Percentiles rank a stretch among this genome's conserved stretches.
phyloP scores from a whole-genome alignment of 169 alveolate species.

The Plasmodium billcollinsi region DNA sequence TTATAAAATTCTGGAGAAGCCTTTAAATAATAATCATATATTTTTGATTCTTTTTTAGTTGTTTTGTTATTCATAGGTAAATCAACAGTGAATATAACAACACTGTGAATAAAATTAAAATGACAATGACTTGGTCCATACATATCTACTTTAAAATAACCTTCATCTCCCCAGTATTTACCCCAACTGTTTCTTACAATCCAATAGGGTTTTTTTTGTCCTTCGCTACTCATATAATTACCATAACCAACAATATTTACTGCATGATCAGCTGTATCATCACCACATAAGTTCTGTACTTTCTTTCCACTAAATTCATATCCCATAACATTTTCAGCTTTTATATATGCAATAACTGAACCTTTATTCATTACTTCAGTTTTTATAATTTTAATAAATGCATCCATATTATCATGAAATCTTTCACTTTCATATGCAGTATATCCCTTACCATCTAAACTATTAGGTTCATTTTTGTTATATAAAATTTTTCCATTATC shows the following conservation, averaged over 20 bases:
- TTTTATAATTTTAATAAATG: slow-evolving; percentile 48
- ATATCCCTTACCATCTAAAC: not conserved
- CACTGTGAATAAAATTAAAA: slow-evolving; percentile 17
- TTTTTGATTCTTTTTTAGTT: not conserved
- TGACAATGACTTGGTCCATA: slow-evolving; percentile 19
- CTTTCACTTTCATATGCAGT: not conserved
- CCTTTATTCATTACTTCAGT: slow-evolving; percentile 51
- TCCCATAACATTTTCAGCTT: slow-evolving; percentile 39
- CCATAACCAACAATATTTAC: slow-evolving; percentile 74
- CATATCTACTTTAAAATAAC: slow-evolving; percentile 55
- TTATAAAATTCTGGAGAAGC: slow-evolving; percentile 14
- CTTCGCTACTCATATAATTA: slow-evolving; percentile 18
- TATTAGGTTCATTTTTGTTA: not conserved
- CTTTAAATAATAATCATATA: slow-evolving; percentile 6
- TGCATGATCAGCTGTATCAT: slow-evolving; percentile 58
- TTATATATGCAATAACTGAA: slow-evolving; percentile 51
- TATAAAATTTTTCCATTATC: not conserved
- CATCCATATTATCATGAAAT: slow-evolving; percentile 5
- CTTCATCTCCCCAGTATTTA: slow-evolving; percentile 34
- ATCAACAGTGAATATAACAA: slow-evolving; percentile 15
- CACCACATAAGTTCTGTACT: slow-evolving; percentile 49
- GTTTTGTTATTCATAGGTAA: not conserved
- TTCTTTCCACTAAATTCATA: slow-evolving; percentile 60
- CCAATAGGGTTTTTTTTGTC: slow-evolving; percentile 33
- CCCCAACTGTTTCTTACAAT: slow-evolving; percentile 47